A percentile compares a stretch with the other conserved stretches of the same genome.
Evolutionary conservation across 495 filamentous ascomycete species (phyloP).

Genomic region (Zalerion maritima): DNA sequence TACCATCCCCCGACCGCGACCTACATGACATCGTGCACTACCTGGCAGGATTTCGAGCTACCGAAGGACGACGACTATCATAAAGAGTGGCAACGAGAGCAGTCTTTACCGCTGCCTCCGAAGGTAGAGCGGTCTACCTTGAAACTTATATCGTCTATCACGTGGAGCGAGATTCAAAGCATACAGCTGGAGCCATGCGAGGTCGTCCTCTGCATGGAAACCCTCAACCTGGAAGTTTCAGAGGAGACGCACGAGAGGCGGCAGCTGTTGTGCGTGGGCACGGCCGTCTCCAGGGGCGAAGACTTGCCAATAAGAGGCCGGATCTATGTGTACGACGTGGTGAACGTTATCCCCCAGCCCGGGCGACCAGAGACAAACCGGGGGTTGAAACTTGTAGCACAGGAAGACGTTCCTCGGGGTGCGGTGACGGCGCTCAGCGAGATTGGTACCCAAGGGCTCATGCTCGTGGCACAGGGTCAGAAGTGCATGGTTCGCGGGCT

Average conservation of each 20-base stretch:
- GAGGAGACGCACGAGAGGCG: slow-evolving; percentile 77
- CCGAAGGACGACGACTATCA: slow-evolving; percentile 74
- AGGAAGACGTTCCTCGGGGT: slow-evolving; percentile 75
- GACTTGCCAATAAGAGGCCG: slow-evolving; percentile 73
- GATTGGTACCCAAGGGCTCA: slow-evolving; percentile 81
- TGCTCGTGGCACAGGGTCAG: slow-evolving; percentile 86
- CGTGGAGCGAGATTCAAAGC: slow-evolving; percentile 62
- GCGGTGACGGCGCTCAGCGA: slow-evolving; percentile 81
- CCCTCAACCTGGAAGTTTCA: slow-evolving; percentile 73
- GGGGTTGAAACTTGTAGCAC: slow-evolving; percentile 70
- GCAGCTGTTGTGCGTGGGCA: slow-evolving; percentile 71
- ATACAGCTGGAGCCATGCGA: slow-evolving; percentile 58
- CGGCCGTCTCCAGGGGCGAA: slow-evolving; percentile 69
- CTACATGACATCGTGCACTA: slow-evolving; percentile 63
- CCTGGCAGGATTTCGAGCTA: slow-evolving; percentile 54
- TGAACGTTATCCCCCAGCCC: slow-evolving; percentile 79
- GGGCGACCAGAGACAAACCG: slow-evolving; percentile 69
- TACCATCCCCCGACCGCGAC: slow-evolving; percentile 60
- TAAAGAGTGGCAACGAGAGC: slow-evolving; percentile 63
- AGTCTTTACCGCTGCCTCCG: slow-evolving; percentile 47
- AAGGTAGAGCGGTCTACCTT: slow-evolving; percentile 49
- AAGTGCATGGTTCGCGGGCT: slow-evolving; percentile 94
- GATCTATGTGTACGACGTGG: slow-evolving; percentile 84
- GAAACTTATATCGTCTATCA: slow-evolving; percentile 59
- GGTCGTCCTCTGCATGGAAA: slow-evolving; percentile 64